Evolutionary conservation across 208 protist genomes (phyloP).

Genomic region (Acanthamoeba polyphaga): DNA sequence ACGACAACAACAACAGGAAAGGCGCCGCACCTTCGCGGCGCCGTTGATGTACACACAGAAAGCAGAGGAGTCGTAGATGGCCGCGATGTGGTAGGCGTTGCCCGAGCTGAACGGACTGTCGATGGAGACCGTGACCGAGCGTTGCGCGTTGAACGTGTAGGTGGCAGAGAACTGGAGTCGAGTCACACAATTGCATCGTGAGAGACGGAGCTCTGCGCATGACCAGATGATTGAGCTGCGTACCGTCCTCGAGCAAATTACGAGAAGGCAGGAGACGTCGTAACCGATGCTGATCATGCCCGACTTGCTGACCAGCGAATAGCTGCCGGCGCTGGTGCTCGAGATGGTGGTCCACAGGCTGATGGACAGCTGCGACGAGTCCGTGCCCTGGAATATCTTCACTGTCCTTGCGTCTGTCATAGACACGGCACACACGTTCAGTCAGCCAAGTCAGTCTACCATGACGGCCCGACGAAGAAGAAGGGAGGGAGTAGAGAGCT

Average conservation of each 20-base stretch:
- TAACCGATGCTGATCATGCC: neutral
- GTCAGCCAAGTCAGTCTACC: neutral
- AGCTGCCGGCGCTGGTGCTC: neutral
- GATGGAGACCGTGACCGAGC: neutral
- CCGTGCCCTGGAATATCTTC: slow-evolving; percentile 17
- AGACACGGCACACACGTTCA: neutral
- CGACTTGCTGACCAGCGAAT: neutral
- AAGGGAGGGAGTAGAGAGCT: neutral
- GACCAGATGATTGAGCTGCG: neutral
- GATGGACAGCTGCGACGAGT: slow-evolving; percentile 14
- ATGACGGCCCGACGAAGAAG: neutral
- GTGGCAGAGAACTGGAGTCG: neutral
- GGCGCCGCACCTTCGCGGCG: neutral
- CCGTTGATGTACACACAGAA: neutral
- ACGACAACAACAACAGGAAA: neutral
- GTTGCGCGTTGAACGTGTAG: slow-evolving; percentile 17
- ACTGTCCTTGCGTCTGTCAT: neutral
- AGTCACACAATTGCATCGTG: neutral
- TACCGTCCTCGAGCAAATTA: neutral
- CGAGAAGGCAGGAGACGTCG: neutral
- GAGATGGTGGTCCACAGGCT: neutral
- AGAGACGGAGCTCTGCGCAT: neutral
- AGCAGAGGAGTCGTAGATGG: neutral
- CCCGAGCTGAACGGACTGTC: neutral
- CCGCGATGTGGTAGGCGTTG: neutral